Evolutionary conservation across 805 yeast species (phyloP).

Genomic region (Myxozyma melibiosi): DNA sequence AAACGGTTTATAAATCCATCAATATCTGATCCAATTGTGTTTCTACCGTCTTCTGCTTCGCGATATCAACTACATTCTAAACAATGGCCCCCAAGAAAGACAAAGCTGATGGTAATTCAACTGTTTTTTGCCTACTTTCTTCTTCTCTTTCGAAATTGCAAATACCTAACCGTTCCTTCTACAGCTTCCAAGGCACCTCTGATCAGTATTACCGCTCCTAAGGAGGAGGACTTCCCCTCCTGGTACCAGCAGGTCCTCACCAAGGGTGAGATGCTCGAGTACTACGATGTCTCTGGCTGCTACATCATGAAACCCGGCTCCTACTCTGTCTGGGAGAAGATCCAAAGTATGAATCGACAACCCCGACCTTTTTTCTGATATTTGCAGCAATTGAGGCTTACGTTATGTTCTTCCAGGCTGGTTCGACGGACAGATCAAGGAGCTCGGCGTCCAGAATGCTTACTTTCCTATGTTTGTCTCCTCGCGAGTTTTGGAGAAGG

Average conservation of each 20-base stretch:
- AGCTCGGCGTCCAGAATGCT: conserved; percentile 88
- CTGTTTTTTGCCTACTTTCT: neutral
- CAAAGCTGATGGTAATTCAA: conserved; percentile 16
- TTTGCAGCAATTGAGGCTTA: neutral
- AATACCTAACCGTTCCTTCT: neutral
- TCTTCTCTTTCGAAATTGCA: no score
- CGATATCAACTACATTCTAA: no score
- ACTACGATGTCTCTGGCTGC: conserved; percentile 98
- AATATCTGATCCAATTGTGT: no score
- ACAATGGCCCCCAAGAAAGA: conserved; percentile 24
- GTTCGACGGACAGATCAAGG: conserved; percentile 80
- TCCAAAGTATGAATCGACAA: conserved; percentile 51
- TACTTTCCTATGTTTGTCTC: conserved; percentile 99
- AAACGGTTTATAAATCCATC: no score
- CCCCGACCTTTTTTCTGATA: neutral
- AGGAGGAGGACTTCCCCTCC: conserved; percentile 85
- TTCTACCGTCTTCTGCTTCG: no score
- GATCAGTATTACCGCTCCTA: conserved; percentile 95
- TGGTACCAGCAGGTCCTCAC: conserved; percentile 98
- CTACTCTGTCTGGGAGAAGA: conserved; percentile 90
- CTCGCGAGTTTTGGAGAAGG: conserved; percentile 87
- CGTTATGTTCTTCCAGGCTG: conserved; percentile 46
- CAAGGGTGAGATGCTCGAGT: conserved; percentile 97
- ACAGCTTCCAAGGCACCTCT: conserved; percentile 50
- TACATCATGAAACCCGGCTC: conserved; percentile 96